Evolutionary conservation across 2,329 filamentous ascomycete genomes (phyloP), one percentile per base, ranked within the genome.

Genomic region (Aspergillus hiratsukae): DNA sequence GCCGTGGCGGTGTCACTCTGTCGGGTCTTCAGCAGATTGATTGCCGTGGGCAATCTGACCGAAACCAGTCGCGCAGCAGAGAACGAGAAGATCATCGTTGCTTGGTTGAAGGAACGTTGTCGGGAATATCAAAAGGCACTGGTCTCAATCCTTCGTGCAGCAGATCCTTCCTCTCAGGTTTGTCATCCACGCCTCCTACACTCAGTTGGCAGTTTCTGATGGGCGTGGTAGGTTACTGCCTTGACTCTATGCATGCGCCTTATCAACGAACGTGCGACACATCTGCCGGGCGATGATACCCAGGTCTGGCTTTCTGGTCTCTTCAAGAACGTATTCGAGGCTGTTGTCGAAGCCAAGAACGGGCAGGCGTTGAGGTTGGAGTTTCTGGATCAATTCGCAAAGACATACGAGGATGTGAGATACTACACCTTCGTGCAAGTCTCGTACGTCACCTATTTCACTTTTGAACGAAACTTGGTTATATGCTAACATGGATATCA

Each of bases 171-270:
- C n/a, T 85, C 76, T 54, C 74, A 78, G 70, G 75, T 76, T 43
- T 25, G 70, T 62, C 54, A 45, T 25, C 10, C 29, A 31, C 4
- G 8, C 21, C 40, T 5, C 40, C 10, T 5, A 19, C 19, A 43
- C 9, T 43, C 40, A 1, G 4, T 10, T 23, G 23, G 21, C 31
- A 27, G 25, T 35, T 50, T 56, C 14, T 29, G 51, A 61, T 67
- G 51, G 51, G 66, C 45, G 28, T 46, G 50, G 55, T 74, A 90
- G 60, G 80, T 83, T 46, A 89, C 88, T 17, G 87, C 85, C 10
- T 75, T 97, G 65, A 90, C 88, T 0, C 77, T 97, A 50, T 82
- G 87, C 55, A 95, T 97, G 91, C 86, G 88, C 54, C 74, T 95
- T 49, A 77, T 96, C 62, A 94, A 95, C 77, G 87, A 88, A 51